Evolutionary conservation across 306 rosid species (phyloP).

Genomic region (Quercus mongolica): DNA sequence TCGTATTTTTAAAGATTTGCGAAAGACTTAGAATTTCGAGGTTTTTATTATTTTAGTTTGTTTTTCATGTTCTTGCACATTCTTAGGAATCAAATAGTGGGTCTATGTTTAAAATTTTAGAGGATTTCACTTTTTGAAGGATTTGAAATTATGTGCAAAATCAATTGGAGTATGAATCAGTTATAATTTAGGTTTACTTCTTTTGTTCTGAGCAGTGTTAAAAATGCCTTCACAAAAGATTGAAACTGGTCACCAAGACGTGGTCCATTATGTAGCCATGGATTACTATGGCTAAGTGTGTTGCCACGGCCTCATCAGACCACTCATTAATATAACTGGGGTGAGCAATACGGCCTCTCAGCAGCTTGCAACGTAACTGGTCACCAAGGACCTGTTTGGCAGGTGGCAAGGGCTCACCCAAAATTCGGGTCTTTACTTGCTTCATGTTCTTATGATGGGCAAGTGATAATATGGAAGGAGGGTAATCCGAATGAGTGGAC

Average conservation of each 20-base stretch:
- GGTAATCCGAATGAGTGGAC: constrained; percentile 76
- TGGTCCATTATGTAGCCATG: constrained; percentile 73
- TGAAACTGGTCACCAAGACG: constrained; percentile 81
- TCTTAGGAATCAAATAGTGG: not conserved
- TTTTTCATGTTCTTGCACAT: not conserved
- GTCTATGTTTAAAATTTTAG: not conserved
- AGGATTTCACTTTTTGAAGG: not conserved
- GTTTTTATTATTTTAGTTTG: not conserved
- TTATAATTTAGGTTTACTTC: not conserved
- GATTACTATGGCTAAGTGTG: constrained; percentile 83
- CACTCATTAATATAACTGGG: constrained; percentile 73
- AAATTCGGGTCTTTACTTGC: constrained; percentile 74
- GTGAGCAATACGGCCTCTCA: constrained; percentile 71
- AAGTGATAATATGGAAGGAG: constrained; percentile 77
- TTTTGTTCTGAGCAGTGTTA: constrained; percentile 1
- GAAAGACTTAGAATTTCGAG: not conserved
- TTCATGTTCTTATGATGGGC: constrained; percentile 76
- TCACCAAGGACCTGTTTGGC: constrained; percentile 89
- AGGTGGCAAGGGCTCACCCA: constrained; percentile 83
- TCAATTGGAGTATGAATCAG: not conserved
- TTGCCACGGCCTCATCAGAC: constrained; percentile 81
- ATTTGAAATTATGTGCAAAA: not conserved
- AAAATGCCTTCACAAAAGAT: constrained; percentile 71
- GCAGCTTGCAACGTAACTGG: constrained; percentile 64
- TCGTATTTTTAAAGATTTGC: not conserved